Base-by-base conservation (phyloP, 2,329 filamentous ascomycete genomes). In the Epicoccum nigrum region DNA sequence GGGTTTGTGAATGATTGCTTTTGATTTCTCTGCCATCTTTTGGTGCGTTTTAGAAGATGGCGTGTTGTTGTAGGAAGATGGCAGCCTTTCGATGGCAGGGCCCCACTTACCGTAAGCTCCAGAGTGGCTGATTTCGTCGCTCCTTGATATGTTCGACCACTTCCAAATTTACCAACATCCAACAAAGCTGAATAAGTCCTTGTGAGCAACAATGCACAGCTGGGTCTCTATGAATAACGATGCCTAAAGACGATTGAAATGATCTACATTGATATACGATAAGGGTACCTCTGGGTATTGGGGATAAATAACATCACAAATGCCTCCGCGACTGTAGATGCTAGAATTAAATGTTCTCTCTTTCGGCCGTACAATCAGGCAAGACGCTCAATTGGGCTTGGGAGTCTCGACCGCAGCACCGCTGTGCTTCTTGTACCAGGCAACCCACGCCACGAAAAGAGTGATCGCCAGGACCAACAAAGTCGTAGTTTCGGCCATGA, bases 401-500 rank as follows among this genome's bases (percentile, higher is more conserved):
- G 38, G 13, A 20, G 38, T 19, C 19, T 33, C 46, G 12, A 28
- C 9, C 11, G 20, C 16, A 27, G 13, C 25, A 13, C 33, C 20
- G n/a, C 30, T 9, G 15, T 43, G 49, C 19, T 41, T 43, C 51
- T 60, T 71, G 43, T 60, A 60, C 63, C 60, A 68, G 23, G 58
- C 59, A 54, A 68, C 31, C 56, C 59, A 70, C 55, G 61, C 60
- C 42, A 70, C 35, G 16, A 41, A 47, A 31, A 71, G 23, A 17
- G 63, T 57, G 5, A 67, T 21, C 7, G 64, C n/a, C 44, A 70
- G 45, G 13, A 67, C 56, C 35, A 70, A 28, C n/a, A 41, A 54
- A 32, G 66, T 65, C n/a, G 53, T 62, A 15, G 48, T 9, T 40
- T 56, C 59, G 3, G 48, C 54, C 37, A 56, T 54, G 7, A 34